A percentile compares a stretch with the other conserved stretches of the same genome.
These are phyloP conservation scores for Acacia melanoxylon DNA, from an alignment of 306 rosid species.

Conservation along the genomic window DNA sequence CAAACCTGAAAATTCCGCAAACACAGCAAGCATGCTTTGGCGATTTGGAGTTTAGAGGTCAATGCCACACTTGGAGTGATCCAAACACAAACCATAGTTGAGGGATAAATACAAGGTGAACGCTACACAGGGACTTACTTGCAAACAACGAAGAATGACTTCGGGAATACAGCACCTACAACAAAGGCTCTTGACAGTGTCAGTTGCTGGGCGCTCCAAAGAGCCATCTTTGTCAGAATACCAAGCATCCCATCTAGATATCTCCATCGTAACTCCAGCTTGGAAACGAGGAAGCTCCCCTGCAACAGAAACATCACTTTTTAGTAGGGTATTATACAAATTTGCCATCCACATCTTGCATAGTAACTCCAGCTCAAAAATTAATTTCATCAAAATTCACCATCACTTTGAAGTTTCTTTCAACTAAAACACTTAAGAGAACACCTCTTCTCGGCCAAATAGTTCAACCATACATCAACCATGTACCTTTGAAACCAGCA, in stretches of 20 bases:
- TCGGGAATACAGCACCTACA: conserved; percentile 94
- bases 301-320: conserved; percentile 41
- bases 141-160: conserved; percentile 89
- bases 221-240: conserved; percentile 70
- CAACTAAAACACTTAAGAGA: neutral
- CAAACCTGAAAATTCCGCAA: conserved; percentile 60
- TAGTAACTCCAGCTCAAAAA: conserved; percentile 19
- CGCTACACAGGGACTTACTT: conserved; percentile 51
- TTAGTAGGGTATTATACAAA: conserved; percentile 21
- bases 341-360: conserved; percentile 15
- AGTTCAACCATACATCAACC: conserved; percentile 4
- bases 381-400: conserved; percentile 11
- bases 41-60: neutral
- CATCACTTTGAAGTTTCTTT: neutral
- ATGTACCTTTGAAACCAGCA: conserved; percentile 92
- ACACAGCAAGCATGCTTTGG: neutral
- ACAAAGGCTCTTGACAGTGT: conserved; percentile 84
- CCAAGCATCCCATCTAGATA: conserved; percentile 90
- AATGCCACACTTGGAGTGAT: neutral
- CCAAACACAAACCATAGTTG: neutral
- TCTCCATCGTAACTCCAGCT: conserved; percentile 89
- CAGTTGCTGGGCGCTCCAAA: conserved; percentile 63
- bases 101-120: conserved; percentile 5
- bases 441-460: neutral
- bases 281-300: conserved; percentile 97